phyloP scores from a whole-genome alignment of 345 rosid species.

The Eucalyptus regnans region DNA sequence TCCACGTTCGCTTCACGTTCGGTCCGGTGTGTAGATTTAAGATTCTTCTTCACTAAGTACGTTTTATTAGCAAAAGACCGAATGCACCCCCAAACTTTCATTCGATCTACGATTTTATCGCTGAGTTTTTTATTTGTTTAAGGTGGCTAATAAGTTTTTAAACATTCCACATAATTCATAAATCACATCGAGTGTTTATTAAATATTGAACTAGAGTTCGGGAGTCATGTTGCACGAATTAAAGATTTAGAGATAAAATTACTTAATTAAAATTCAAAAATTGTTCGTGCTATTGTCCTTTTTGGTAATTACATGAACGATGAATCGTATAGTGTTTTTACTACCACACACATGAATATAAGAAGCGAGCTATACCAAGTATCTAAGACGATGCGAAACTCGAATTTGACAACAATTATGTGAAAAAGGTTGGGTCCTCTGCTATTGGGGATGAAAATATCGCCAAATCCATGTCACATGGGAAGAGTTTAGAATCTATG shows the following conservation, averaged over 20 bases:
- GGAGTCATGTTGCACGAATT: accelerated
- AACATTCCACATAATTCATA: background rate
- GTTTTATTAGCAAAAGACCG: background rate
- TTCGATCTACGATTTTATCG: accelerated
- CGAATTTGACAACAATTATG: background rate
- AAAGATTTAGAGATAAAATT: background rate
- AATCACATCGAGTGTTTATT: background rate
- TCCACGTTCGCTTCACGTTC: background rate
- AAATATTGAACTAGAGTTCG: accelerated
- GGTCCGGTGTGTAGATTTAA: background rate
- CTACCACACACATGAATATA: background rate
- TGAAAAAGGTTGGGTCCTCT: background rate
- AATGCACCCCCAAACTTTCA: background rate
- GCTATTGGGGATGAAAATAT: background rate
- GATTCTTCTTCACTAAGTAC: background rate
- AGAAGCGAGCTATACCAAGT: background rate
- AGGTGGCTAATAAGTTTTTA: background rate
- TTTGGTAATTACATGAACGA: accelerated
- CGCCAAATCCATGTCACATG: background rate
- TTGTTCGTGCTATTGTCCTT: background rate
- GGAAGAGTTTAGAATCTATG: background rate
- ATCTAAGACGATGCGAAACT: background rate
- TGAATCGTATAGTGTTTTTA: background rate
- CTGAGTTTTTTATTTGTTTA: background rate
- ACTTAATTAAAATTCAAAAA: background rate